Conservation (phyloP, 495 filamentous ascomycete genomes). For the Trichocladium uniseriatum region DNA sequence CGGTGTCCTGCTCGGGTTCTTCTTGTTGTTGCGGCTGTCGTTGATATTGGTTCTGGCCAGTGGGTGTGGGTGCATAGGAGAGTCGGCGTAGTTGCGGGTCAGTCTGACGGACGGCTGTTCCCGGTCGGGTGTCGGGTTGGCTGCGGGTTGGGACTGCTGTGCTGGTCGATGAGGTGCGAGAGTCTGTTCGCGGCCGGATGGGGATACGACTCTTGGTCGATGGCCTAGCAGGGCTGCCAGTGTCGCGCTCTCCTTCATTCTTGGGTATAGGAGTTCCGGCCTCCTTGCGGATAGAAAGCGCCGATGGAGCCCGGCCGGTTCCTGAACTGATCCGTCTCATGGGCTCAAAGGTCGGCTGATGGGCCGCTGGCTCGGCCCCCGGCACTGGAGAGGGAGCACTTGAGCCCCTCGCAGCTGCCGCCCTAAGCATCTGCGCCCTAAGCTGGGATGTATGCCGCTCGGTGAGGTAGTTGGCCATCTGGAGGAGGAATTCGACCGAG, state of each 20-base stretch:
- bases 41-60: constrained; percentile 1
- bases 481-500: constrained; percentile 76
- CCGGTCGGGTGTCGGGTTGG: constrained; percentile 12
- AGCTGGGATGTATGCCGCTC: constrained; percentile 84
- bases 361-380: constrained; percentile 33
- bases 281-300: constrained; percentile 57
- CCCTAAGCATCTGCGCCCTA: constrained; percentile 80
- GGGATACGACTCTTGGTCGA: constrained; percentile 25
- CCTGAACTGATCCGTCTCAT: constrained; percentile 51
- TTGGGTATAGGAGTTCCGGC: constrained; percentile 35
- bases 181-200: constrained; percentile 32
- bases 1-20: constrained; percentile 16
- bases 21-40: background rate
- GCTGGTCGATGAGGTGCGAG: constrained; percentile 51
- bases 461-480: constrained; percentile 91
- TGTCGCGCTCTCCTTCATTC: constrained; percentile 28
- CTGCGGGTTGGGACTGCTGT: constrained; percentile 40
- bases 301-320: constrained; percentile 52
- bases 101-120: constrained; percentile 1
- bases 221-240: constrained; percentile 25
- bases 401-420: constrained; percentile 41
- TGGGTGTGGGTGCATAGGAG: constrained; percentile 26
- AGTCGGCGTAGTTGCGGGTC: constrained; percentile 24
- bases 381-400: constrained; percentile 44
- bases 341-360: constrained; percentile 39